Base-by-base conservation (phyloP, 352 stramenopile genomes). In the Pythium biforme region DNA sequence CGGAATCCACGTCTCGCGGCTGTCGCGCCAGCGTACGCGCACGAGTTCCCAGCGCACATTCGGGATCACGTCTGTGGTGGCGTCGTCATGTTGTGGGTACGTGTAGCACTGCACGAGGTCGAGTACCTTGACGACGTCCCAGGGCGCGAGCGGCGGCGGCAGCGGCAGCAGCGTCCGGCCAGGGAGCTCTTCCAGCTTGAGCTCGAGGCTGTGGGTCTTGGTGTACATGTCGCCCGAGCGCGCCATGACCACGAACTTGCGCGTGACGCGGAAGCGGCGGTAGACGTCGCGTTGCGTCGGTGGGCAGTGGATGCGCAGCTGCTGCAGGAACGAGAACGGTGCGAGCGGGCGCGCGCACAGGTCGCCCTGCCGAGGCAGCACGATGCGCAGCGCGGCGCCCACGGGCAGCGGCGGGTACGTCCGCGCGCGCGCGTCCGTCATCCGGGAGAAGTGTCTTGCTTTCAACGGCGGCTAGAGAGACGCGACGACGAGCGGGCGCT, bases 231-330 rank as follows among this genome's bases (percentile, higher is more conserved):
- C 76, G 20, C 83, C 83, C 49, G 80, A 69, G 40, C 63, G 82
- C 29, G 81, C 79, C 81, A 92, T 88, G 61, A 90, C 79, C 60
- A 92, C 77, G 51, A 92, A 92, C 54, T 77, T 78, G 56, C 83
- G 83, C 59, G 66, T 62, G 23, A 92, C 53, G 27, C 83, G 54
- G 52, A 92, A 92, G 26, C 70, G 70, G 47, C 59, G 34, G 69
- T 92, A 90, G 59, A 76, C 61, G 41, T 75, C 76, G 19, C 68
- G 70, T 25, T 64, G 69, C 26, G 73, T 69, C 46, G 77, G 70
- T 17, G 68, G 72, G 47, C 64, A 71, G 59, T 92, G 83, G 55
- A 92, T 79, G 31, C 71, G 69, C 19, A 90, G 62, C 37, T 75
- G 68, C 53, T 79, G 63, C 29, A 70, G 56, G 66, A 92, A 92